Evolutionary conservation across 2,329 filamentous ascomycete species (phyloP), one percentile per base, ranked within the genome.

Genomic region (Hymenoscyphus linearis): DNA sequence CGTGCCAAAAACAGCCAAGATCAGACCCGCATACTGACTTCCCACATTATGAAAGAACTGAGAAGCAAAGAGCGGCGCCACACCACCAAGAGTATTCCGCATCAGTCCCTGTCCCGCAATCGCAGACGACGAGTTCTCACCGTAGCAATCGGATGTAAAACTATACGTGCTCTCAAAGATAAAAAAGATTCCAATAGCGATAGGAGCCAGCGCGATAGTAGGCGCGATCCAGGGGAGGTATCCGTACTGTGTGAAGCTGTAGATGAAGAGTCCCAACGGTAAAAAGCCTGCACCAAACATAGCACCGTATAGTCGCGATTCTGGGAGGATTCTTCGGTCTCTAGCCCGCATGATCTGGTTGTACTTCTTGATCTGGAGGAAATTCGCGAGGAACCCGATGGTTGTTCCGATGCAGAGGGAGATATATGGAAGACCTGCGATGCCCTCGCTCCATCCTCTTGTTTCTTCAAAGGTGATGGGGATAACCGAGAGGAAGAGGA

Each of bases 131-230:
- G 91, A 91, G 68, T 93, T 96, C 6, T 83, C 80, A 69, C 91
- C 87, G 73, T 96, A 96, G 2, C 87, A 87, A 71, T 96, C 92
- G 26, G 91, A 91, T 1, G 96, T 81, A 69, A 95, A 96, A 73
- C 96, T 96, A 77, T 96, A 96, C 0, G 91, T 89, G 2, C 91
- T 87, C 1, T 96, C 81, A 71, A 93, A 95, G 35, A 96, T 85
- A 53, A 85, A 87, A 73, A 90, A 93, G 65, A 96, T 95, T 44
- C 92, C 87, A 4, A 93, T 75, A 0, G 85, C 76, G 1, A 85
- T 85, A 57, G 83, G 82, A 0, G 77, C 81, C 3, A 90, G 77
- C 0, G 83, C 85, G 4, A 90, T 73, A 0, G 82, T 75, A 0
- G 87, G 87, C 0, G 83, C 82, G 35, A 89, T 83, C 86, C 87